phyloP scores from a whole-genome alignment of 1,284 basidiomycete genomes.

The Moesziomyces antarcticus region DNA sequence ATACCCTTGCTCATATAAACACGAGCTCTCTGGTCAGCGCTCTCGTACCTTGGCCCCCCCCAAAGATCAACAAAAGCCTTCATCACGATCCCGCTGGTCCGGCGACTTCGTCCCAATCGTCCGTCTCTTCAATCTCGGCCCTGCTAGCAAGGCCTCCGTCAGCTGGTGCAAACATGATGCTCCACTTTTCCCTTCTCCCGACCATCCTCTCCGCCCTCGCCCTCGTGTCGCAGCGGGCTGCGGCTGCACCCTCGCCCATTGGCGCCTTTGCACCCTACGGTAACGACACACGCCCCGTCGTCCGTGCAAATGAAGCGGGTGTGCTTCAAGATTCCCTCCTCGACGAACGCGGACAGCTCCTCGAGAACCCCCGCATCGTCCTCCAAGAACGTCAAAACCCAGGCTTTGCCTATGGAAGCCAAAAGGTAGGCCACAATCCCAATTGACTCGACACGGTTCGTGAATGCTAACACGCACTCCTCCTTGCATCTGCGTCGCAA shows the following conservation, averaged over 20 bases:
- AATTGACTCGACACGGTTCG: no score
- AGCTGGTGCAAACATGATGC: conserved; percentile 15
- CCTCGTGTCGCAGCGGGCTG: conserved; percentile 16
- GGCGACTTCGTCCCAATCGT: neutral
- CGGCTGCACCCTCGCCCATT: conserved; percentile 22
- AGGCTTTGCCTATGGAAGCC: conserved; percentile 37
- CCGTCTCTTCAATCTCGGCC: neutral
- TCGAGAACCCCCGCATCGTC: conserved; percentile 37
- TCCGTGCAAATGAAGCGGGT: conserved; percentile 28
- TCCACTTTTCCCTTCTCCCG: conserved; percentile 15
- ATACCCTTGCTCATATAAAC: no score
- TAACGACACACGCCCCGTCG: conserved; percentile 39
- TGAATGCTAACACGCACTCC: no score
- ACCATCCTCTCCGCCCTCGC: conserved; percentile 20
- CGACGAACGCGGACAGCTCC: conserved; percentile 35
- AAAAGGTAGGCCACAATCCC: conserved; percentile 18
- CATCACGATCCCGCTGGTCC: neutral
- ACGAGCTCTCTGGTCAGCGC: no score
- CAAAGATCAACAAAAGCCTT: neutral
- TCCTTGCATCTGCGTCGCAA: neutral
- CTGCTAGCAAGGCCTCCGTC: neutral
- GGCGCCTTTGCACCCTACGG: conserved; percentile 20
- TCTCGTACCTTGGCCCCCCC: no score
- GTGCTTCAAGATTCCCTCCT: conserved; percentile 38
- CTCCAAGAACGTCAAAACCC: conserved; percentile 41